Conservation (phyloP, 306 rosid genomes). For the Dalbergia cochinchinensis region DNA sequence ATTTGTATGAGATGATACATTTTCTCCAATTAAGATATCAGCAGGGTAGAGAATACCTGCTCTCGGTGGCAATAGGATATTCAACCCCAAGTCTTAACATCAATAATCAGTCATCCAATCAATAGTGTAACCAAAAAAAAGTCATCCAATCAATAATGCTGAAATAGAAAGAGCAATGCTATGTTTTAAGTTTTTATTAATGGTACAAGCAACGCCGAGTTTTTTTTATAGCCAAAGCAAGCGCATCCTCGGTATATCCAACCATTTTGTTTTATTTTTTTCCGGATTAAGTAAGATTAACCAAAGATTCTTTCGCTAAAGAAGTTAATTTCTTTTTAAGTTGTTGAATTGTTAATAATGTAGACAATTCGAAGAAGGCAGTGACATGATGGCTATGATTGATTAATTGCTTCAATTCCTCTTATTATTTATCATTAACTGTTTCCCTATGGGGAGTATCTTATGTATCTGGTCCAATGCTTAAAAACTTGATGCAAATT, state of each 20-base stretch:
- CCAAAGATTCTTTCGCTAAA: not conserved
- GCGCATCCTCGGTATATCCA: not conserved
- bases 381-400: slow-evolving; percentile 24
- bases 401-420: slow-evolving; percentile 42
- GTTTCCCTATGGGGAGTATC: slow-evolving; percentile 41
- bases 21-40: too few species aligned
- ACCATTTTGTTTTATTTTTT: not conserved
- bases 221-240: not conserved
- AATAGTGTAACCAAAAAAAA: too few species aligned
- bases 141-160: too few species aligned
- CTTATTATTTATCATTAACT: slow-evolving; percentile 32
- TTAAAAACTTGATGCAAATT: slow-evolving; percentile 16
- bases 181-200: too few species aligned
- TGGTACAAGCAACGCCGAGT: too few species aligned
- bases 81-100: not conserved
- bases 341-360: slow-evolving; percentile 22
- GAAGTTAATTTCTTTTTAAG: not conserved
- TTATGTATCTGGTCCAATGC: slow-evolving; percentile 9
- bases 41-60: not conserved
- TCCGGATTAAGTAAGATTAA: slow-evolving; percentile 1
- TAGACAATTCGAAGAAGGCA: slow-evolving; percentile 27
- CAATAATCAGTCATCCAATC: not conserved
- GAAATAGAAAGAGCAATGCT: too few species aligned
- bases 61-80: not conserved
- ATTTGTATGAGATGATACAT: too few species aligned